Base-by-base conservation (phyloP, 2,329 filamentous ascomycete species). In the Immersiporthe knoxdaviesiana region DNA sequence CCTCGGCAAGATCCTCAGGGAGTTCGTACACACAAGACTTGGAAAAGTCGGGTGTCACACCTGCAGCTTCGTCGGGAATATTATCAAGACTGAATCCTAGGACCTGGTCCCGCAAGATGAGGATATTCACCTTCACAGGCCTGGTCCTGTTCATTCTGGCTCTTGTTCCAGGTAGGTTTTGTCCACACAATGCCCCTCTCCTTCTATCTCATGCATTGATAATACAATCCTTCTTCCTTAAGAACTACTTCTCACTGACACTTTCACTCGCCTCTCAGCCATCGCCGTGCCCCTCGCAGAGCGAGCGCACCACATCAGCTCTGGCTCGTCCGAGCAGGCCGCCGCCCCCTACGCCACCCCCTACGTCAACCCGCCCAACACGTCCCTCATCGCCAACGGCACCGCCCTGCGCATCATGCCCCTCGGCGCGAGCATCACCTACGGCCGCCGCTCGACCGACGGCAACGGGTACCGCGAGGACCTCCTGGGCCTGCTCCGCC, bases 381-480 rank as follows among this genome's bases (percentile, higher is more conserved):
- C 54, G 2, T 30, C 56, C 3, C 68, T 73, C 14, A 68, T 76
- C 41, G 72, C 67, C 65, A 54, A 66, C 44, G 67, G 74, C 61
- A 72, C 75, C 7, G 70, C 77, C n/a, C 76, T 83, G 11, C 80
- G 81, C 58, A 78, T 83, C 72, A 81, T 84, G 78, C 77, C 81
- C 2, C 77, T 83, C 2, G 82, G 82, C 61, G 82, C 81, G 1
- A 82, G 80, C 66, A 82, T 83, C 68, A 82, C 81, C 12, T 79
- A 73, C 60, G 81, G 82, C 62, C 47, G 72, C 11, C 73, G 62
- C 58, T 82, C 81, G 1, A 74, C 78, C 1, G 76, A 78, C 63
- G 77, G 75, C 66, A 81, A 82, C 72, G 80, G 81, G 63, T 83
- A 82, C 74, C 80, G 81, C 44, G 66, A 74, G 27, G 68, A 72